A percentile compares a stretch with the other conserved stretches of the same genome.
These are phyloP conservation scores for Penicillium sp. DNA, from an alignment of 2,329 filamentous ascomycete species.

Conservation along the genomic window DNA sequence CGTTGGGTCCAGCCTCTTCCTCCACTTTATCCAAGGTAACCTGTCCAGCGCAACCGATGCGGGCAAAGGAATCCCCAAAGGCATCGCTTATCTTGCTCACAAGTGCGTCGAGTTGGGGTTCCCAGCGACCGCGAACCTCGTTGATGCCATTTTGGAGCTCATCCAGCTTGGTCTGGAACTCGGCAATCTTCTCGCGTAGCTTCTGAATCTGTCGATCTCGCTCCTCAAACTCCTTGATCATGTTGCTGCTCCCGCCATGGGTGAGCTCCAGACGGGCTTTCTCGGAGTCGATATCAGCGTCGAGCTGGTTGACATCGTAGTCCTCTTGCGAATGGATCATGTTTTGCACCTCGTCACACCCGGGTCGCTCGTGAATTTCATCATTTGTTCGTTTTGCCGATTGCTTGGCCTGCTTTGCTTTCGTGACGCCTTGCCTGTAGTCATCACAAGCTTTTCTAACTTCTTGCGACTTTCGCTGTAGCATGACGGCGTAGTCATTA, in stretches of 20 bases:
- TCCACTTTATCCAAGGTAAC: constrained; percentile 73
- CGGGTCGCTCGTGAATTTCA: constrained; percentile 16
- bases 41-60: constrained; percentile 90
- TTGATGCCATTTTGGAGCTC: constrained; percentile 55
- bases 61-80: constrained; percentile 87
- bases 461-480: constrained; percentile 41
- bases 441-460: constrained; percentile 32
- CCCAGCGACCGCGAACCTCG: constrained; percentile 67
- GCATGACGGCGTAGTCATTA: constrained; percentile 48
- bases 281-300: constrained; percentile 67
- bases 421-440: constrained; percentile 29
- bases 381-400: constrained; percentile 15
- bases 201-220: constrained; percentile 64
- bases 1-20: constrained; percentile 30
- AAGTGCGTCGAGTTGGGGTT: constrained; percentile 72
- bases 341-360: constrained; percentile 37
- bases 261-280: constrained; percentile 72
- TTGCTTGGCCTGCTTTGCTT: constrained; percentile 15
- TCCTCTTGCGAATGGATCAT: constrained; percentile 39
- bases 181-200: constrained; percentile 55
- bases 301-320: constrained; percentile 58
- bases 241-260: constrained; percentile 67
- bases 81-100: constrained; percentile 78
- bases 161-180: constrained; percentile 51
- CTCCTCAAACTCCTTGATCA: constrained; percentile 70